phyloP scores from a whole-genome alignment of 768 basidiomycete species.

The Erythrobasidium yunnanense region DNA sequence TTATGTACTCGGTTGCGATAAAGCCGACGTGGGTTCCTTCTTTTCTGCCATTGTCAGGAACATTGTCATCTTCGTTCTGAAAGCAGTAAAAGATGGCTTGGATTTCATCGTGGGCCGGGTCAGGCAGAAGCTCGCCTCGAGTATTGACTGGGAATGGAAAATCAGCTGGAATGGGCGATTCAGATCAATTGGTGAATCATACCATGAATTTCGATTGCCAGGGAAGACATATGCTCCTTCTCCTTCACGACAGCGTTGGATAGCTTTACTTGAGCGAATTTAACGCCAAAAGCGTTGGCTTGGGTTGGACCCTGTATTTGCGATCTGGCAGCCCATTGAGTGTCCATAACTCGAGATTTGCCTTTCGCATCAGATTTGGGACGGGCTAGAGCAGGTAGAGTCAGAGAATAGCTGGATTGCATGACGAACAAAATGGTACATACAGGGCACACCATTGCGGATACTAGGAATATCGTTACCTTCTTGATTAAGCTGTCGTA shows the following conservation, averaged over 20 bases:
- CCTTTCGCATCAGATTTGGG: background rate
- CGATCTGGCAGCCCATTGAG: slow-evolving; percentile 6
- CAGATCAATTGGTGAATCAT: slow-evolving; percentile 35
- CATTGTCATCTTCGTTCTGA: slow-evolving; percentile 49
- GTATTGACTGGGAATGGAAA: slow-evolving; percentile 40
- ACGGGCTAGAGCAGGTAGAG: too few relatives aligned
- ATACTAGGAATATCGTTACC: background rate
- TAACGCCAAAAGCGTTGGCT: slow-evolving; percentile 57
- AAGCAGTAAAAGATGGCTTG: slow-evolving; percentile 62
- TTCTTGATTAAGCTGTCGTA: background rate
- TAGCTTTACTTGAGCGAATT: slow-evolving; percentile 48
- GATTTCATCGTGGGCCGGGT: slow-evolving; percentile 58
- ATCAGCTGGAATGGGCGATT: too few relatives aligned
- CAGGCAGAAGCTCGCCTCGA: slow-evolving; percentile 51
- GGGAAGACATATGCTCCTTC: slow-evolving; percentile 61
- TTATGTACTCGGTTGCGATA: slow-evolving; percentile 47
- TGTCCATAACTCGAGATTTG: slow-evolving; percentile 9
- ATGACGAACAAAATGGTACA: background rate
- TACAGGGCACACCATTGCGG: background rate
- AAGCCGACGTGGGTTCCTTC: slow-evolving; percentile 46
- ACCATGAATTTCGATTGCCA: slow-evolving; percentile 82
- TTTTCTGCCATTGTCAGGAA: slow-evolving; percentile 40
- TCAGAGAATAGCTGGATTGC: too few relatives aligned
- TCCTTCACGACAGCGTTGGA: slow-evolving; percentile 44
- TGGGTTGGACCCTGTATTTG: slow-evolving; percentile 66